phyloP scores from a whole-genome alignment of 768 basidiomycete species.

The Collybia sp. region DNA sequence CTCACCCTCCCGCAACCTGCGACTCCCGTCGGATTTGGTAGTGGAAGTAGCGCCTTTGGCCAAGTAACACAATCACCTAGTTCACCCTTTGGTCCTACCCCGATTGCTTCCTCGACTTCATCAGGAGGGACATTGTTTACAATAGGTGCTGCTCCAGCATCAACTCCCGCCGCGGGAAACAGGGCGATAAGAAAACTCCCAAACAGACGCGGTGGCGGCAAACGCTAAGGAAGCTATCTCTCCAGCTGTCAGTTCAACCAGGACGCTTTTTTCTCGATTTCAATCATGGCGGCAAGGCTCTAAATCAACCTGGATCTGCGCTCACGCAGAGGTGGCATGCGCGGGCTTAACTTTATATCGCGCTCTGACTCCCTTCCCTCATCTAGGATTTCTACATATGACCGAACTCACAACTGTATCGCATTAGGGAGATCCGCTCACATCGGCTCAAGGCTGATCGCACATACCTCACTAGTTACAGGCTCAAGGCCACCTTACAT shows the following conservation, averaged over 20 bases:
- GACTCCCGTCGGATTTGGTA: conserved; percentile 37
- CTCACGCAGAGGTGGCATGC: neutral
- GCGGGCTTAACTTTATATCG: neutral
- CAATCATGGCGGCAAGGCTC: neutral
- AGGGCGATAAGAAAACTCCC: conserved; percentile 56
- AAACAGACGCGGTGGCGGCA: conserved; percentile 34
- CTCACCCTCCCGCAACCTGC: conserved; percentile 32
- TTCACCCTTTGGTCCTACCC: conserved; percentile 41
- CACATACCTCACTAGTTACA: neutral
- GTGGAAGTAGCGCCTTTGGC: conserved; percentile 28
- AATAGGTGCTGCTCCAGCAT: conserved; percentile 51
- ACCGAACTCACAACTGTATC: conserved; percentile 14
- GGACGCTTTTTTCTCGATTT: neutral
- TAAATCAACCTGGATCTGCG: neutral
- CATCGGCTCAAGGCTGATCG: conserved; percentile 2
- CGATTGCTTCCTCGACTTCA: conserved; percentile 28
- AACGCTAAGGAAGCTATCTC: conserved; percentile 22
- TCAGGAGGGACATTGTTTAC: conserved; percentile 47
- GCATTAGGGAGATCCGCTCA: conserved; percentile 11
- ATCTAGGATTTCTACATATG: conserved; percentile 12
- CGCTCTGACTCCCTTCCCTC: neutral
- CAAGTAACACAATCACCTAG: conserved; percentile 22
- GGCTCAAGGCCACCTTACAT: no score
- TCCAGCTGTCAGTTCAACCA: neutral
- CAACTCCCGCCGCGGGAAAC: conserved; percentile 23